Evolutionary conservation across 805 yeast species (phyloP), one percentile per base, ranked within the genome.

Genomic region (Pichia cephalocereana): DNA sequence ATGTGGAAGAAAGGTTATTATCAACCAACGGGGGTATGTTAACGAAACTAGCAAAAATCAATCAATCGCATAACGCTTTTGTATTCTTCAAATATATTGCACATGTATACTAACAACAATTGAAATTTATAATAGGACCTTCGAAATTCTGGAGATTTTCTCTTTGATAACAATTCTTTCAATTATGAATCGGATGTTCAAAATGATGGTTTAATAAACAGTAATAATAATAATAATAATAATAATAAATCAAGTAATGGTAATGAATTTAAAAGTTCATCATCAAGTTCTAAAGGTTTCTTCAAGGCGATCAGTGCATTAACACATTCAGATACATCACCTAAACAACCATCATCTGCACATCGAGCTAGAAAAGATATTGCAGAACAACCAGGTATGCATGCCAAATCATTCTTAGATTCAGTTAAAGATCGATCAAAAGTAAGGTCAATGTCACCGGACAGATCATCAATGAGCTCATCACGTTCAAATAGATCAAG

Each of bases 1-100:
- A 59, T 59, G 63, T 57, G 66, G 54, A 64, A 59, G 47, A 60
- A 57, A 39, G 69, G 69, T 17, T 65, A 65, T 47, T 66, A 63
- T 19, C 62, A 64, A 39, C 61, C 68, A 8, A 43, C 58, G 18
- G 57, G 53, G 43, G 67, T 63, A 59, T 42, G 67, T 30, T 23
- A 5, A 23, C 3, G 26, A 23, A 23, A 19, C 4, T 19, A 19
- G 23, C 23, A 19, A 19, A 23, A 23, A 23, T 23, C 5, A 5
- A 1, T 23, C 7, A 23, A 23, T 23, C 6, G 4, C 26, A 4
- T 23, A 4, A 23, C 26, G 6, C 5, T 23, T 23, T 23, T 5
- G 26, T 23, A 23, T 23, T 23, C 1, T 23, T 23, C 3, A 23
- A 5, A 23, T 30, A 11, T 6, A 30, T 30, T 11, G 32, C 14